Evolutionary conservation across 148 eudicot species (phyloP).

Genomic region (Rhododendron ovatum): DNA sequence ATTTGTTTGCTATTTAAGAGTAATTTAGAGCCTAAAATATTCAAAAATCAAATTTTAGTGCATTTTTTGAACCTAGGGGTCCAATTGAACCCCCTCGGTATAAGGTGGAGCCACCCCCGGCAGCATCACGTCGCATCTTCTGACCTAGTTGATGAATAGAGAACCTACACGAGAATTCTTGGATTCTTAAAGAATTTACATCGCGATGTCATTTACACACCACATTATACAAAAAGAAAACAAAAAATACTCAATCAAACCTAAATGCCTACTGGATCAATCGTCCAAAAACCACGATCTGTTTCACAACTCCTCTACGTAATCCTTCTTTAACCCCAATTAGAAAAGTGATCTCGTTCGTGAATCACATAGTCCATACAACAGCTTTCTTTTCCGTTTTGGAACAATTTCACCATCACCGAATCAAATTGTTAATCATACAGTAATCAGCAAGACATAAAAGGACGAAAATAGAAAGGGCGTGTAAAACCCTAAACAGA

Average conservation of each 20-base stretch:
- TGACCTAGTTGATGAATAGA: background rate
- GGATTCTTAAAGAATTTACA: background rate
- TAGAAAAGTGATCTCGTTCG: background rate
- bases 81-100: background rate
- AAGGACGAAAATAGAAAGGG: background rate
- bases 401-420: background rate
- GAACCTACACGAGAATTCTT: background rate
- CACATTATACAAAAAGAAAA: background rate
- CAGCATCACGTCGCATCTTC: background rate
- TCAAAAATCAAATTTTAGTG: no score
- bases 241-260: background rate
- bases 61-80: no score
- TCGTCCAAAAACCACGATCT: background rate
- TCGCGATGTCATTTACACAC: background rate
- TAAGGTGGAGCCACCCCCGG: no score
- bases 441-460: background rate
- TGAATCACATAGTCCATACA: background rate
- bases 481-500: conserved; percentile 4
- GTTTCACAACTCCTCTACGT: background rate
- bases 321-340: background rate
- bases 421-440: background rate
- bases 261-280: background rate
- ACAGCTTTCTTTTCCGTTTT: background rate
- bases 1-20: no score
- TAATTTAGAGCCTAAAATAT: no score